A percentile compares a stretch with the other conserved stretches of the same genome.
Conservation (phyloP, 139 green algal genomes). For the Protoeuglena noctilucae region DNA sequence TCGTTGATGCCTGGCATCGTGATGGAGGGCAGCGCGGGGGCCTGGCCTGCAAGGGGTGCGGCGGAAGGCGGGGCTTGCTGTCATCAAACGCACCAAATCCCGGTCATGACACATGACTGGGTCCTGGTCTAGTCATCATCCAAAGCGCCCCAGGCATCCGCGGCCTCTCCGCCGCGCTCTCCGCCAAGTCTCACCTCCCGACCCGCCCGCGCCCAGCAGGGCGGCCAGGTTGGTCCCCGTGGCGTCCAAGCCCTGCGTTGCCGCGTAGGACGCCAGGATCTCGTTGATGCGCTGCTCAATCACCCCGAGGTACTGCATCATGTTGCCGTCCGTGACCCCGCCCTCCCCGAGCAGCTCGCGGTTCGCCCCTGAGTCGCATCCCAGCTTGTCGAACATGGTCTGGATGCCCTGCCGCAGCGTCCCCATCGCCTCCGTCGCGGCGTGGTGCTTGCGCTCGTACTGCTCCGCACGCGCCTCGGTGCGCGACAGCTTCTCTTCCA, state of each 20-base stretch:
- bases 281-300: constrained; percentile 77
- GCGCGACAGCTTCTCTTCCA: constrained; percentile 18
- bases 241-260: not conserved
- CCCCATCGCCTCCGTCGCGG: constrained; percentile 10
- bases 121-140: no score
- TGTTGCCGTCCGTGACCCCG: constrained; percentile 54
- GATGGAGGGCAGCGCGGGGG: constrained; percentile 10
- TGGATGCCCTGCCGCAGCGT: constrained; percentile 16
- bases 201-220: no score
- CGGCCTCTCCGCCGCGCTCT: not conserved
- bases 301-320: constrained; percentile 71
- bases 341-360: constrained; percentile 37
- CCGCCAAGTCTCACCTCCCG: not conserved
- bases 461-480: constrained; percentile 31
- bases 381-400: constrained; percentile 3
- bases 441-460: constrained; percentile 31
- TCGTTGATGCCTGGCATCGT: constrained; percentile 12
- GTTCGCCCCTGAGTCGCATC: not conserved
- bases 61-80: no score
- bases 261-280: constrained; percentile 38
- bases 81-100: no score
- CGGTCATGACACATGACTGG: no score
- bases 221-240: no score
- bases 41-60: no score
- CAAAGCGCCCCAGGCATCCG: not conserved